These are phyloP conservation scores for Polytrichum formosum DNA, from an alignment of 225 moss, liverwort and hornwort species.

Conservation along the genomic window DNA sequence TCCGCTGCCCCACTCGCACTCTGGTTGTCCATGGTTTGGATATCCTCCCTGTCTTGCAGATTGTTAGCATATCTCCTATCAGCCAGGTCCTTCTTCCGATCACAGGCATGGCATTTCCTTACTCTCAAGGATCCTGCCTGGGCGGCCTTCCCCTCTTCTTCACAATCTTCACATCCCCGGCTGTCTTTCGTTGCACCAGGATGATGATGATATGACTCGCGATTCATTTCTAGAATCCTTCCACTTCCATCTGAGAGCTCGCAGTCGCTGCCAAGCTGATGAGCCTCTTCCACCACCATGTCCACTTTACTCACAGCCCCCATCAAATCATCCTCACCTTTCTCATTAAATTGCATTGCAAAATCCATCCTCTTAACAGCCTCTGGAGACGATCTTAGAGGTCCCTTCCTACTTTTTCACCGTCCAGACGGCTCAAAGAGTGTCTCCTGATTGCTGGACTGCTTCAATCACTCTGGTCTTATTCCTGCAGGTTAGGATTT, in stretches of 20 bases:
- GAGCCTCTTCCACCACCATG: neutral
- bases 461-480: neutral
- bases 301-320: neutral
- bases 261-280: neutral
- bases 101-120: conserved; percentile 32
- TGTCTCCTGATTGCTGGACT: too few relatives aligned
- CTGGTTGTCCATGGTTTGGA: neutral
- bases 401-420: too few relatives aligned
- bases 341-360: neutral
- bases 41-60: neutral
- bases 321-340: neutral
- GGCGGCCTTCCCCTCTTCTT: conserved; percentile 13
- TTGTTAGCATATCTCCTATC: conserved; percentile 7
- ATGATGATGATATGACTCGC: too few relatives aligned
- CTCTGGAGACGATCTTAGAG: neutral
- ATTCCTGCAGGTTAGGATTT: neutral
- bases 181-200: neutral
- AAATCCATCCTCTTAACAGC: neutral
- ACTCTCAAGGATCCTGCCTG: conserved; percentile 7
- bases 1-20: neutral
- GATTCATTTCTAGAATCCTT: too few relatives aligned
- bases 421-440: too few relatives aligned
- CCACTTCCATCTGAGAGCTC: neutral
- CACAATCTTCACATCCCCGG: conserved; percentile 23
- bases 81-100: conserved; percentile 10